These are phyloP conservation scores for Xylaria flabelliformis DNA, from an alignment of 495 filamentous ascomycete species.

Conservation along the genomic window DNA sequence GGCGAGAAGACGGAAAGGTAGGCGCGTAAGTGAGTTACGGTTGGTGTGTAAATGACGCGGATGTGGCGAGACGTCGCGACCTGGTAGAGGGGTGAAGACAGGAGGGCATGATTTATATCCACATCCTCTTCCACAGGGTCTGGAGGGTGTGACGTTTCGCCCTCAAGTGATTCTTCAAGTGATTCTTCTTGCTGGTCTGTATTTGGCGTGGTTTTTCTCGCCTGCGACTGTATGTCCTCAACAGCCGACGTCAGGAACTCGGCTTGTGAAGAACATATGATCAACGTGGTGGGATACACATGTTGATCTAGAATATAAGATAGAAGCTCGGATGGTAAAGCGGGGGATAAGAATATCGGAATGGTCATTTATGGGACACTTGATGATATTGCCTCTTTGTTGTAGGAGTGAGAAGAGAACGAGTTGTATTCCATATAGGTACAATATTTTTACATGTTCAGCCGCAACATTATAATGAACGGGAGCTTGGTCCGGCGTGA, in stretches of 20 bases:
- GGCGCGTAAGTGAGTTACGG: conserved; percentile 76
- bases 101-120: conserved; percentile 42
- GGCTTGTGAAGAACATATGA: conserved; percentile 72
- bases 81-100: conserved; percentile 70
- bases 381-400: neutral
- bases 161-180: conserved; percentile 24
- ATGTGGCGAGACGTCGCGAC: conserved; percentile 71
- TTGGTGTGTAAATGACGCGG: conserved; percentile 72
- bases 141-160: conserved; percentile 12
- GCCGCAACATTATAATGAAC: neutral
- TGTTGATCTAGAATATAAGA: conserved; percentile 65
- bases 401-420: neutral
- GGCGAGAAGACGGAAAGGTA: conserved; percentile 65
- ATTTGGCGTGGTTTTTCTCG: neutral
- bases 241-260: conserved; percentile 63
- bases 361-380: conserved; percentile 29
- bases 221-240: conserved; percentile 37
- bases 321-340: conserved; percentile 66
- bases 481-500: neutral
- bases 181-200: conserved; percentile 10
- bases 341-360: conserved; percentile 56
- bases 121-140: neutral
- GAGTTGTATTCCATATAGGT: neutral
- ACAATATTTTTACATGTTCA: neutral
- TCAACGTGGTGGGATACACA: conserved; percentile 61